Conservation (phyloP, 2,329 filamentous ascomycete genomes). For the Colletotrichum aenigma region DNA sequence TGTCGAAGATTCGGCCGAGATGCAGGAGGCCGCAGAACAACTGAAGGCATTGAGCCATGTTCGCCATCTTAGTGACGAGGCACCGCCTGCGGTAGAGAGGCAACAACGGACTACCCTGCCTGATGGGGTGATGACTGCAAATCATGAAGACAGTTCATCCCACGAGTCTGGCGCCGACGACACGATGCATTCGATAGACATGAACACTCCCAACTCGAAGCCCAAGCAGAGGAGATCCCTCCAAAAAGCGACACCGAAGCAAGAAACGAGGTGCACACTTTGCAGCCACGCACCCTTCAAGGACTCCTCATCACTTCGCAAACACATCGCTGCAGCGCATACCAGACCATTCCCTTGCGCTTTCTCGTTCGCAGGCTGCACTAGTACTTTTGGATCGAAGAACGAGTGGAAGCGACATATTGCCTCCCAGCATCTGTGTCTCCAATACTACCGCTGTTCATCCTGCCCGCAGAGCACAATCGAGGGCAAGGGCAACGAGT, state of each 20-base stretch:
- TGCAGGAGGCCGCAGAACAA: conserved; percentile 72
- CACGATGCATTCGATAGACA: conserved; percentile 34
- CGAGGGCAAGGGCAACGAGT: conserved; percentile 69
- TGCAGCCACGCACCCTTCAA: conserved; percentile 71
- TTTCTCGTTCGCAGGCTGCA: conserved; percentile 83
- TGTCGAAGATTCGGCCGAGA: conserved; percentile 69
- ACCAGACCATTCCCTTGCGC: conserved; percentile 83
- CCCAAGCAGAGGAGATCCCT: conserved; percentile 52
- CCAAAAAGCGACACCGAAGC: conserved; percentile 53
- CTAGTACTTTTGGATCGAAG: conserved; percentile 85
- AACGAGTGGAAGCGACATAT: conserved; percentile 99
- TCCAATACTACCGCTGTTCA: conserved; percentile 69
- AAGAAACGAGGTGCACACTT: conserved; percentile 64
- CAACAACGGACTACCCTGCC: conserved; percentile 42
- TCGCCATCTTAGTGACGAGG: conserved; percentile 43
- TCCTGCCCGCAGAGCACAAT: conserved; percentile 58
- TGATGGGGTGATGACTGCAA: conserved; percentile 36
- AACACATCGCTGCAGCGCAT: conserved; percentile 71
- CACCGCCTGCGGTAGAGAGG: conserved; percentile 28
- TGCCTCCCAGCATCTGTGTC: conserved; percentile 82
- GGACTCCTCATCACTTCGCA: conserved; percentile 68
- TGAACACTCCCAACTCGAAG: conserved; percentile 38
- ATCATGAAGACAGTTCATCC: conserved; percentile 45
- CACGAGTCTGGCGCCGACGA: conserved; percentile 47
- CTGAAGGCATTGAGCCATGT: conserved; percentile 70